Evolutionary conservation across 2,329 filamentous ascomycete genomes (phyloP), one percentile per base, ranked within the genome.

Genomic region (Pleomassaria siparia): DNA sequence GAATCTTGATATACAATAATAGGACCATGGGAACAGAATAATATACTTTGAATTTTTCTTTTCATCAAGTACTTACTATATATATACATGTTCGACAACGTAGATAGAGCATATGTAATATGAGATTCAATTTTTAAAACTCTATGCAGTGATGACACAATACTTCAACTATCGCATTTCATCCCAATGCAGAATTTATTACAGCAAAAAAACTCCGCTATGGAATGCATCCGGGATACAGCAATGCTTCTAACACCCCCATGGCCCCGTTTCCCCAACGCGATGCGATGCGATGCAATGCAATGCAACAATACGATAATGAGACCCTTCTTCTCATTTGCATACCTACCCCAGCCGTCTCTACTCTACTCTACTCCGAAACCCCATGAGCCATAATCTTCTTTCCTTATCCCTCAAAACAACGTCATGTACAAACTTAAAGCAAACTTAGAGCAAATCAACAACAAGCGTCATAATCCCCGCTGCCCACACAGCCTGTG

Each of bases 401-500:
- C 25, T 26, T 26, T 6, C 25, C 25, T 26, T 26, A 6, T 26
- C 25, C 12, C 25, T 12, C 12, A 26, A 26, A 26, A 7, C 25
- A 7, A 12, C 25, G 7, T 12, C 25, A 26, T 26, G 25, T 26
- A 7, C 25, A 26, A 7, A 35, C 4, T 18, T 16, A 35, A 35
- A 35, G 3, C n/a, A 35, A 40, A 24, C 10, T 16, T 16, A 40
- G 18, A 40, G 37, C 18, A 40, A 18, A 28, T 40, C 25, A 40
- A 68, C 63, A 44, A 71, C 58, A 6, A 70, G 48, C 46, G 59
- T 66, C 30, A 64, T 51, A 15, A 62, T 50, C 1, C 63, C 63
- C 46, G 67, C 63, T 13, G 62, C 60, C 67, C 66, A 71, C 3
- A 60, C 54, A 3, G 64, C 60, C 36, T 50, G 51, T 1, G 58